Conservation (phyloP, 495 filamentous ascomycete genomes). For the Penicillium bovifimosum region DNA sequence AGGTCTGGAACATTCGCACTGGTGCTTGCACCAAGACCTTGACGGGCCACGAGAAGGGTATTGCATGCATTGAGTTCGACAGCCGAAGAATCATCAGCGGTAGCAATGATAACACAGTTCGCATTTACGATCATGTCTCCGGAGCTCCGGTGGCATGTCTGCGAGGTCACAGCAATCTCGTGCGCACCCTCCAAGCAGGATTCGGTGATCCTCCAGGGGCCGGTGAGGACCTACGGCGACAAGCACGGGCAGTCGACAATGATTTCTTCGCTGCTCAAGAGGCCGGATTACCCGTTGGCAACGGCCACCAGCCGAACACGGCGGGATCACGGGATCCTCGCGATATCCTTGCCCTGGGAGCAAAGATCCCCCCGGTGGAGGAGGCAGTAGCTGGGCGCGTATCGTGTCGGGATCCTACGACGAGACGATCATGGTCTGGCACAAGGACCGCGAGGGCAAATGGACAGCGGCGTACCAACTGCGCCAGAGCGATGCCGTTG, state of each 20-base stretch:
- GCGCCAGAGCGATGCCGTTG: conserved; percentile 58
- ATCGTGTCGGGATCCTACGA: conserved; percentile 97
- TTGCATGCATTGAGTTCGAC: conserved; percentile 96
- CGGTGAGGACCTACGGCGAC: conserved; percentile 60
- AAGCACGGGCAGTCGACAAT: conserved; percentile 66
- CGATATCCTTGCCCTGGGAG: conserved; percentile 71
- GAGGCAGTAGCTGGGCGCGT: conserved; percentile 75
- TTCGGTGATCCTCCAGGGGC: conserved; percentile 85
- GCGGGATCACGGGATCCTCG: conserved; percentile 65
- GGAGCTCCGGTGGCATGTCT: conserved; percentile 85
- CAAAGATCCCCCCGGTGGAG: conserved; percentile 84
- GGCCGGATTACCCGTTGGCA: conserved; percentile 49
- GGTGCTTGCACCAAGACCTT: conserved; percentile 71
- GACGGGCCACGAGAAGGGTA: conserved; percentile 86
- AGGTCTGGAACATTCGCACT: conserved; percentile 85
- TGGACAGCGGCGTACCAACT: conserved; percentile 73
- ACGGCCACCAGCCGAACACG: conserved; percentile 56
- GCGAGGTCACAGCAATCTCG: conserved; percentile 71
- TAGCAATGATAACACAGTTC: conserved; percentile 90
- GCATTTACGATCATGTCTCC: conserved; percentile 82
- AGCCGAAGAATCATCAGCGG: conserved; percentile 94
- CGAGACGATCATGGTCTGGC: conserved; percentile 92
- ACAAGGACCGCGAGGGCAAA: conserved; percentile 68
- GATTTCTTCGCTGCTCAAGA: conserved; percentile 66
- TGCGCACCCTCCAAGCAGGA: conserved; percentile 89